Conservation (phyloP, 2,329 filamentous ascomycete genomes). For the Exutisphaerella laricina region DNA sequence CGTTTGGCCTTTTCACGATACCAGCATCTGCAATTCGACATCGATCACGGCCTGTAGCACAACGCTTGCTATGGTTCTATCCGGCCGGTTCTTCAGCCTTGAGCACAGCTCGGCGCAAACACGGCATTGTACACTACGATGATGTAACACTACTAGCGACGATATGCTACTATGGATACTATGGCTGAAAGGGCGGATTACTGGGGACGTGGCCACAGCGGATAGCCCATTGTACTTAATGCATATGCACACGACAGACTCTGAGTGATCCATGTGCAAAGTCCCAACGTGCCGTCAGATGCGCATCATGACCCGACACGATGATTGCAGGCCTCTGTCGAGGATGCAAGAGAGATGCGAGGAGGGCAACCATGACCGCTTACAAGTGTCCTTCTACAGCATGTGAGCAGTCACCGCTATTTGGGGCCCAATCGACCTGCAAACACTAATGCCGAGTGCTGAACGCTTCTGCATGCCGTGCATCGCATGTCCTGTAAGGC, state of each 20-base stretch:
- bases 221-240: background rate
- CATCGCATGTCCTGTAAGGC: background rate
- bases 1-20: conserved; percentile 18
- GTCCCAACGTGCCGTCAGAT: background rate
- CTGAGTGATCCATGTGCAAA: background rate
- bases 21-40: conserved; percentile 24
- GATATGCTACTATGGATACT: background rate
- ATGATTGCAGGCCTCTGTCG: too few species aligned
- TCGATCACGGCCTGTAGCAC: conserved; percentile 15
- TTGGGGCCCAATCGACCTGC: background rate
- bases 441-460: background rate
- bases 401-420: background rate
- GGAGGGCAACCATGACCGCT: background rate
- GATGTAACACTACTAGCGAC: conserved; percentile 14
- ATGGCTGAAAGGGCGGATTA: background rate
- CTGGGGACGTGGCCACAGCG: background rate
- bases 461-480: background rate
- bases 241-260: conserved; percentile 1
- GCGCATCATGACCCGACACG: too few species aligned
- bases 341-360: background rate
- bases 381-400: background rate
- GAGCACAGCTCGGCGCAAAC: conserved; percentile 18
- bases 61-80: conserved; percentile 10
- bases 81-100: conserved; percentile 5
- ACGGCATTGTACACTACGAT: conserved; percentile 17